phyloP scores from a whole-genome alignment of 2,329 filamentous ascomycete genomes.

The Diplocarpon rosae region DNA sequence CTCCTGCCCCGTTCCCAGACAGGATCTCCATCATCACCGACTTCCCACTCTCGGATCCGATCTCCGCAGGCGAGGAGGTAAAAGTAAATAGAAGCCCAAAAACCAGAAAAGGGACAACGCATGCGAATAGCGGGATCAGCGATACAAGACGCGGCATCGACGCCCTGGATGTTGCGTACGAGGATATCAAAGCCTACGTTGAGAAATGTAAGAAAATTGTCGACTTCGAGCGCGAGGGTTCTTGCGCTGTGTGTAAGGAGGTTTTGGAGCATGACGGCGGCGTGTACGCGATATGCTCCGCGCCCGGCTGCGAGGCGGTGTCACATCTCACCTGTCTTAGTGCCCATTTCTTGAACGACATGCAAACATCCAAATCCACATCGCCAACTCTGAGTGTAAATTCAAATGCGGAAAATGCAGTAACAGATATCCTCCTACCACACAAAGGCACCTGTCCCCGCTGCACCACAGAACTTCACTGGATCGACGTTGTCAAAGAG shows the following conservation, averaged over 20 bases:
- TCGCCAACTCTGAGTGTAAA: too few relatives aligned
- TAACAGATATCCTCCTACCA: conserved; percentile 46
- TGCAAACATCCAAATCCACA: background rate
- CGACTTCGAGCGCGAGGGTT: conserved; percentile 43
- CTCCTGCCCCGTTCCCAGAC: conserved; percentile 16
- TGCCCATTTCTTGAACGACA: conserved; percentile 35
- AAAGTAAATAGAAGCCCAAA: background rate
- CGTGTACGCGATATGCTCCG: conserved; percentile 46
- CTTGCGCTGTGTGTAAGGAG: conserved; percentile 42
- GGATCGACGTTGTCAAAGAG: conserved; percentile 75
- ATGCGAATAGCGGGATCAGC: too few relatives aligned
- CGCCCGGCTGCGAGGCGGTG: conserved; percentile 41
- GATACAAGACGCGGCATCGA: conserved; percentile 37
- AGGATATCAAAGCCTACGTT: conserved; percentile 40
- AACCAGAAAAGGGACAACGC: conserved; percentile 4
- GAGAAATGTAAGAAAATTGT: conserved; percentile 44
- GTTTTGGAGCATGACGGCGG: conserved; percentile 37
- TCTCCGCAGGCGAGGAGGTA: background rate
- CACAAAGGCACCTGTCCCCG: conserved; percentile 57
- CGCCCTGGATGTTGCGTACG: conserved; percentile 44
- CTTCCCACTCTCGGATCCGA: conserved; percentile 10
- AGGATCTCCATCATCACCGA: conserved; percentile 18
- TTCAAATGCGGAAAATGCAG: background rate
- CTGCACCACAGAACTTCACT: conserved; percentile 52
- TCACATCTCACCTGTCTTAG: conserved; percentile 53